phyloP scores from a whole-genome alignment of 2,329 filamentous ascomycete species.

The Fonsecaea pedrosoi region DNA sequence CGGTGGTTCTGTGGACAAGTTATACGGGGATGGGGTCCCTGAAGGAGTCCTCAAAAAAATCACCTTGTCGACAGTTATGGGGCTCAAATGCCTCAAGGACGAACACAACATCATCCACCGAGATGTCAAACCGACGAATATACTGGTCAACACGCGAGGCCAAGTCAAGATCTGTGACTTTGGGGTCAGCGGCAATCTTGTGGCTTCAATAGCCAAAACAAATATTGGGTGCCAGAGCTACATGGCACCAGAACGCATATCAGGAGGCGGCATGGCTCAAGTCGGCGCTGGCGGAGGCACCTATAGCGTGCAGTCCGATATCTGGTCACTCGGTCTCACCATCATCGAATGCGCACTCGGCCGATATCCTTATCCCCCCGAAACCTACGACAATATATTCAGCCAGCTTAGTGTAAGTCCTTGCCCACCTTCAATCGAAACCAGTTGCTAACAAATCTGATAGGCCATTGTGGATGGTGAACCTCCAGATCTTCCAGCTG shows the following conservation, averaged over 20 bases:
- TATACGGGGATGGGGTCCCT: conserved; percentile 89
- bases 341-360: conserved; percentile 97
- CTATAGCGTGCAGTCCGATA: conserved; percentile 96
- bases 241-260: conserved; percentile 97
- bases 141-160: conserved; percentile 84
- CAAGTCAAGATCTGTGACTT: conserved; percentile 99
- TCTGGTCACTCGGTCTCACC: conserved; percentile 93
- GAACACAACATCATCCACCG: conserved; percentile 99
- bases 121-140: conserved; percentile 99
- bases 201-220: conserved; percentile 96
- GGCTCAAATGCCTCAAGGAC: conserved; percentile 91
- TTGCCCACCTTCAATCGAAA: not conserved
- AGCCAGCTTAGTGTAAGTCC: conserved; percentile 89
- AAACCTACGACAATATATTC: conserved; percentile 98
- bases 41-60: conserved; percentile 90
- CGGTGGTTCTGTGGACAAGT: conserved; percentile 94
- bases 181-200: conserved; percentile 93
- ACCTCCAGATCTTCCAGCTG: conserved; percentile 82
- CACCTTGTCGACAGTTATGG: conserved; percentile 85
- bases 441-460: not conserved
- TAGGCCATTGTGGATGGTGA: conserved; percentile 98
- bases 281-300: conserved; percentile 77
- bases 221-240: conserved; percentile 99
- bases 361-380: conserved; percentile 92
- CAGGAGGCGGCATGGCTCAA: conserved; percentile 78